phyloP scores from a whole-genome alignment of 2,329 filamentous ascomycete genomes.

The Diplodia corticola region DNA sequence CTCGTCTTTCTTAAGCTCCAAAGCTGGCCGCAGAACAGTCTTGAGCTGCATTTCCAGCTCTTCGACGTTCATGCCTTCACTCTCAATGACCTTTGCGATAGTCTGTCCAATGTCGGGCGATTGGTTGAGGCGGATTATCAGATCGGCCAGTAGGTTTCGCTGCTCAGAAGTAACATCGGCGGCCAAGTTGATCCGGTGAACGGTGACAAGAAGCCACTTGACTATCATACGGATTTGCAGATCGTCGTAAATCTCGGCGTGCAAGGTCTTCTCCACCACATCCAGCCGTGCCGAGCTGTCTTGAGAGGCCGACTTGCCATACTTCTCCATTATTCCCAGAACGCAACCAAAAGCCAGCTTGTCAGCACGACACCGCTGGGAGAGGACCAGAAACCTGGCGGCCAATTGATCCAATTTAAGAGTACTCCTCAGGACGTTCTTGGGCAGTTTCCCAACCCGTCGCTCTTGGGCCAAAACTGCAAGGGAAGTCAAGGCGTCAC shows the following conservation, averaged over 20 bases:
- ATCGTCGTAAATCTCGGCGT: constrained; percentile 61
- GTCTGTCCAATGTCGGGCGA: constrained; percentile 48
- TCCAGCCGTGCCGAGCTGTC: constrained; percentile 10
- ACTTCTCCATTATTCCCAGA: constrained; percentile 47
- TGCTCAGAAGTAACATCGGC: constrained; percentile 53
- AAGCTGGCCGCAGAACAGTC: constrained; percentile 59
- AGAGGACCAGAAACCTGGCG: constrained; percentile 61
- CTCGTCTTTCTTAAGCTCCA: constrained; percentile 27
- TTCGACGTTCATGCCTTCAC: constrained; percentile 70
- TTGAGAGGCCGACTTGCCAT: constrained; percentile 2
- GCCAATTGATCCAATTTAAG: constrained; percentile 63
- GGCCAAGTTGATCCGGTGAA: constrained; percentile 58
- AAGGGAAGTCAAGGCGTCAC: constrained; percentile 75
- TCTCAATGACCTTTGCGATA: constrained; percentile 67
- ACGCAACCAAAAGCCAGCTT: constrained; percentile 73
- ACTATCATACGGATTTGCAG: constrained; percentile 65
- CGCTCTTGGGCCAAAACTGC: constrained; percentile 80
- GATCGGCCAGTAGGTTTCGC: constrained; percentile 35
- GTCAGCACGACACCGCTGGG: constrained; percentile 66
- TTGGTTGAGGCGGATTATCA: constrained; percentile 36
- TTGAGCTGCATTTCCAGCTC: constrained; percentile 74
- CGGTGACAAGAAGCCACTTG: constrained; percentile 63
- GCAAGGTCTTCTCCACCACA: constrained; percentile 62
- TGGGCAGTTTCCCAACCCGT: constrained; percentile 67
- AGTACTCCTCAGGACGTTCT: constrained; percentile 67